These are phyloP conservation scores for Mikania micrantha DNA, from an alignment of 129 eudicot genomes.

Conservation along the genomic window DNA sequence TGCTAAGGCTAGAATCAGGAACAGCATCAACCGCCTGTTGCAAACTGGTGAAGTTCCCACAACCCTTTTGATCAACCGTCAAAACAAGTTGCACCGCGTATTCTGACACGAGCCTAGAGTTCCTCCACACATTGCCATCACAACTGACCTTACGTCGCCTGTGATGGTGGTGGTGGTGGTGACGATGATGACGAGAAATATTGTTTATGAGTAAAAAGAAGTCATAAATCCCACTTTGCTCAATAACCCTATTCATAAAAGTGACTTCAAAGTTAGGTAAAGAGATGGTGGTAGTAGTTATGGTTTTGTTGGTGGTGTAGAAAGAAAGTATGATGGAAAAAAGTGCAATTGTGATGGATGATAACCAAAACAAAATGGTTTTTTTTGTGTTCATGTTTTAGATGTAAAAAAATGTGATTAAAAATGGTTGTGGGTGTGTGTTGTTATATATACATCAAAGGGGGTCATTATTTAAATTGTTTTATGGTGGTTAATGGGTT, in stretches of 20 bases:
- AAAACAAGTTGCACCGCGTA: constrained; percentile 44
- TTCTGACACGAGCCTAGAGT: constrained; percentile 39
- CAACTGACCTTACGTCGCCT: constrained; percentile 24
- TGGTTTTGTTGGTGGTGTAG: constrained; percentile 19
- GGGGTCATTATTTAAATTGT: not conserved
- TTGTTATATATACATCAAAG: constrained; percentile 12
- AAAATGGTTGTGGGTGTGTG: constrained; percentile 7
- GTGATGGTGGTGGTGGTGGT: constrained; percentile 8
- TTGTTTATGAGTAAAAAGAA: constrained; percentile 13
- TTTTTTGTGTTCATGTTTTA: constrained; percentile 43
- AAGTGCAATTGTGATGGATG: constrained; percentile 43
- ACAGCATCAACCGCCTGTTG: constrained; percentile 81
- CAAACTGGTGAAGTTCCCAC: constrained; percentile 73
- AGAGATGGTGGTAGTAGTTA: not conserved
- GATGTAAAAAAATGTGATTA: constrained; percentile 16
- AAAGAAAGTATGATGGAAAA: constrained; percentile 38
- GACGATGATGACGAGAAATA: constrained; percentile 10
- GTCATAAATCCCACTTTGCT: constrained; percentile 29
- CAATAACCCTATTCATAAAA: constrained; percentile 19
- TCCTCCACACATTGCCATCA: constrained; percentile 51
- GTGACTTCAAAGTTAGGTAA: constrained; percentile 12
- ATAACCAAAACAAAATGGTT: constrained; percentile 44
- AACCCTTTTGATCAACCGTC: constrained; percentile 60
- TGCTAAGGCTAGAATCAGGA: constrained; percentile 49
- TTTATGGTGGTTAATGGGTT: constrained; percentile 7